Percentiles rank a stretch among this genome's conserved stretches.
Evolutionary conservation across 345 rosid genomes (phyloP).

Genomic region (Adansonia digitata): DNA sequence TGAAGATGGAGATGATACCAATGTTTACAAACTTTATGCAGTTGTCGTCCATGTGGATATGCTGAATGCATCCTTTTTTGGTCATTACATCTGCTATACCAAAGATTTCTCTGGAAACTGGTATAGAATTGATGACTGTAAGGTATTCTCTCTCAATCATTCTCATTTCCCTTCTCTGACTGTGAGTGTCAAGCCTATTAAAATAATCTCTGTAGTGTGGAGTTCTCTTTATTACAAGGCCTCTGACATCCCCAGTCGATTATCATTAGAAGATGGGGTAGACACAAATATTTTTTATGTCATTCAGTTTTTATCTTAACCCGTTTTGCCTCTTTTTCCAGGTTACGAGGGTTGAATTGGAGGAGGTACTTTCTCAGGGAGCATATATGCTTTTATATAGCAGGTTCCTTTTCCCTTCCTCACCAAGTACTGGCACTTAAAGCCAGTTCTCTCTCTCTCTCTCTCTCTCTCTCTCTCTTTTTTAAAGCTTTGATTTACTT

Average conservation of each 20-base stretch:
- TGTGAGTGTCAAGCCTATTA: constrained; percentile 1
- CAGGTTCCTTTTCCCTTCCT: constrained; percentile 43
- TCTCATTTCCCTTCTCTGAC: not conserved
- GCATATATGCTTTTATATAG: constrained; percentile 97
- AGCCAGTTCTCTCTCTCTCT: no score
- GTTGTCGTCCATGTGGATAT: constrained; percentile 95
- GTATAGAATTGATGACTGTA: constrained; percentile 82
- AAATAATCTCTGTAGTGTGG: not conserved
- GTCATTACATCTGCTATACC: constrained; percentile 88
- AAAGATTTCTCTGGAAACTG: constrained; percentile 82
- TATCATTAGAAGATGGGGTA: not conserved
- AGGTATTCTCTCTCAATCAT: constrained; percentile 54
- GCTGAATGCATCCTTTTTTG: constrained; percentile 96
- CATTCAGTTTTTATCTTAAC: not conserved
- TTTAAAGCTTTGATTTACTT: not conserved
- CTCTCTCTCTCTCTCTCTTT: not conserved
- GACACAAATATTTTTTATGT: no score
- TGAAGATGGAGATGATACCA: constrained; percentile 61
- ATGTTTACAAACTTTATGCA: constrained; percentile 78
- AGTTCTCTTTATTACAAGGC: not conserved
- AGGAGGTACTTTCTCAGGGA: constrained; percentile 84
- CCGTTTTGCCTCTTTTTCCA: constrained; percentile 23
- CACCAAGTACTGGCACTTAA: not conserved
- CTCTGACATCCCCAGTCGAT: not conserved
- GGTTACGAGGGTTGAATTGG: constrained; percentile 65